Evolutionary conservation across 805 yeast genomes (phyloP), one percentile per base, ranked within the genome.

Genomic region (Scheffersomyces amazonensis): DNA sequence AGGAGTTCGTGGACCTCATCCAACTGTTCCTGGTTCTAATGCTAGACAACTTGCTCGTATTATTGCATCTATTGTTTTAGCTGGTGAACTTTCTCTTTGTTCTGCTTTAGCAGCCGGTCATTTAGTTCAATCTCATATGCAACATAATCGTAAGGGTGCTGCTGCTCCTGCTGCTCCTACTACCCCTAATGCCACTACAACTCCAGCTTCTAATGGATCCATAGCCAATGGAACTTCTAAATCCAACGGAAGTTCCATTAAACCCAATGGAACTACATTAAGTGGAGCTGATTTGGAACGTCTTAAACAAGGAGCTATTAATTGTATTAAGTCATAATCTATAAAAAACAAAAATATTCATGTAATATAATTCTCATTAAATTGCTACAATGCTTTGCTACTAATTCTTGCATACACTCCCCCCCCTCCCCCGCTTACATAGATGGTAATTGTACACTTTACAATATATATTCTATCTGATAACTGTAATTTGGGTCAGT

Each of bases 101-200:
- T 77, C 96, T 34, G 99, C 99, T 1, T 78, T 93, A 49, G 98
- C 98, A 8, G 98, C 98, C 20, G 99, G 99, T 34, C 99, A 93
- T 67, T 76, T 93, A 53, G 99, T 93, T 27, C 95, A 88, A 71
- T 84, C 96, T 50, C 99, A 93, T 65, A 93, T 93, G 99, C 81
- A 80, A 42, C 96, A 85, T 58, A 93, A 93, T 72, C 82, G 99
- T 64, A 75, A 79, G 38, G 75, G 73, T 41, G 74, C 74, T 28
- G 64, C 76, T 11, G 63, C 77, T 4, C 50, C 62, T 11, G 52
- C 65, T 11, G 49, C 60, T 22, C 39, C 51, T n/a, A 35, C 58
- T 41, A 40, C 46, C 6, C 16, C 32, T 8, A 49, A 54, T 20
- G 56, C 54, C 15, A 43, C 50, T n/a, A 36, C 49, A 31, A 48